These are phyloP conservation scores for Zopfia rhizophila DNA, from an alignment of 2,329 filamentous ascomycete genomes.

Conservation along the genomic window DNA sequence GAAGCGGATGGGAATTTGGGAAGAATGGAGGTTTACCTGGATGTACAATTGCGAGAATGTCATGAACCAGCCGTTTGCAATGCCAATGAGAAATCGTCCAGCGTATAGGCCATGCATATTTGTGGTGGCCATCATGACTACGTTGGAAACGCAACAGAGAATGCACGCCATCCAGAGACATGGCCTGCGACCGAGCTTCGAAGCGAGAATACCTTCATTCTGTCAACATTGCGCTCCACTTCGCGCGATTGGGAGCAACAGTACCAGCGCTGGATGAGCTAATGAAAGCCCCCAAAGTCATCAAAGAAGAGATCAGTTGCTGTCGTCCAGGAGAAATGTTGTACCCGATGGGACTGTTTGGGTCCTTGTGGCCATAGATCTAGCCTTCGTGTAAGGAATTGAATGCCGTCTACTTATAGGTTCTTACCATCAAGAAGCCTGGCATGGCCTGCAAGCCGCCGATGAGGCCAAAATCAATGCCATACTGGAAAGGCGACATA, in stretches of 20 bases:
- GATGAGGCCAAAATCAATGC: slow-evolving; percentile 63
- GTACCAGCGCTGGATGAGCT: slow-evolving; percentile 53
- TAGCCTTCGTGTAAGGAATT: slow-evolving; percentile 11
- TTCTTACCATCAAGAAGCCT: slow-evolving; percentile 58
- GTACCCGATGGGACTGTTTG: slow-evolving; percentile 52
- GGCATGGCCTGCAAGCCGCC: slow-evolving; percentile 63
- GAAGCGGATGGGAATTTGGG: no score
- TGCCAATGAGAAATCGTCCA: slow-evolving; percentile 65
- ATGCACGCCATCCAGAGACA: slow-evolving; percentile 62
- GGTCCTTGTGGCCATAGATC: slow-evolving; percentile 44
- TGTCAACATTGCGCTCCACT: no score
- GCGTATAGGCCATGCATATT: slow-evolving; percentile 64
- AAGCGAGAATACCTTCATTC: slow-evolving; percentile 31
- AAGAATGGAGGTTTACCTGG: slow-evolving; percentile 45
- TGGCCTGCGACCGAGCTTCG: slow-evolving; percentile 52
- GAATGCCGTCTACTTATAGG: slow-evolving; percentile 1
- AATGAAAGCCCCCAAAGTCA: slow-evolving; percentile 58
- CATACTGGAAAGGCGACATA: slow-evolving; percentile 64
- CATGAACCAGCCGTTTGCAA: slow-evolving; percentile 64
- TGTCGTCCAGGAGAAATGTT: slow-evolving; percentile 56
- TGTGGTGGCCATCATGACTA: slow-evolving; percentile 67
- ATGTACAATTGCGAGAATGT: slow-evolving; percentile 64
- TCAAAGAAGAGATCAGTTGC: slow-evolving; percentile 58
- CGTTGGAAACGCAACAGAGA: slow-evolving; percentile 58
- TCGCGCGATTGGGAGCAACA: slow-evolving; percentile 34